These are phyloP conservation scores for Aspergillus cristatus DNA, from an alignment of 495 filamentous ascomycete genomes.

Conservation along the genomic window DNA sequence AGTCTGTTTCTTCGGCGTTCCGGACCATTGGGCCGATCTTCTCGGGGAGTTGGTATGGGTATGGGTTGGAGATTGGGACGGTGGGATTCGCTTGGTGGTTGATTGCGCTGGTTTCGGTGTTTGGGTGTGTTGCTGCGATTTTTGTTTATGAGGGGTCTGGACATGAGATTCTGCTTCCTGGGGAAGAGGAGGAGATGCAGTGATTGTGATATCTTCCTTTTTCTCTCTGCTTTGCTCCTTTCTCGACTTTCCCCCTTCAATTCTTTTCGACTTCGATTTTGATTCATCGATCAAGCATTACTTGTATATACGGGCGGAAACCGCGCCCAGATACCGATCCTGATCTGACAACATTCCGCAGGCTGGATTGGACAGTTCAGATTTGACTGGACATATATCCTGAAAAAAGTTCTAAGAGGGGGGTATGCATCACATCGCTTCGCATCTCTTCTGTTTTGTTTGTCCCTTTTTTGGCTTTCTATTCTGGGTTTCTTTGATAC, in stretches of 20 bases:
- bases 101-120: constrained; percentile 52
- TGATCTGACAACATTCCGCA: too few species aligned
- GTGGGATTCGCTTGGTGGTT: constrained; percentile 76
- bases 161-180: constrained; percentile 60
- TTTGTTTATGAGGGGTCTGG: constrained; percentile 67
- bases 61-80: constrained; percentile 57
- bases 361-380: too few species aligned
- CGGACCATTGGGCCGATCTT: constrained; percentile 68
- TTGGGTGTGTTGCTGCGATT: constrained; percentile 51
- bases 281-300: too few species aligned
- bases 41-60: constrained; percentile 61
- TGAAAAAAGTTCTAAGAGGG: too few species aligned
- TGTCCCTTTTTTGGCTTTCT: not conserved
- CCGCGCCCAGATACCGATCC: too few species aligned
- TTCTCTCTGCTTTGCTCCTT: not conserved
- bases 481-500: not conserved
- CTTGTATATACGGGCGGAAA: too few species aligned
- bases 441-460: not conserved
- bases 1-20: constrained; percentile 60
- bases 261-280: too few species aligned
- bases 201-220: not conserved
- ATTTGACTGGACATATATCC: too few species aligned
- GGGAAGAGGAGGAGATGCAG: constrained; percentile 46
- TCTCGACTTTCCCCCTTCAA: not conserved
- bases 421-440: too few species aligned